These are phyloP conservation scores for Rhodomyrtus tomentosa DNA, from an alignment of 345 rosid species.

Conservation along the genomic window DNA sequence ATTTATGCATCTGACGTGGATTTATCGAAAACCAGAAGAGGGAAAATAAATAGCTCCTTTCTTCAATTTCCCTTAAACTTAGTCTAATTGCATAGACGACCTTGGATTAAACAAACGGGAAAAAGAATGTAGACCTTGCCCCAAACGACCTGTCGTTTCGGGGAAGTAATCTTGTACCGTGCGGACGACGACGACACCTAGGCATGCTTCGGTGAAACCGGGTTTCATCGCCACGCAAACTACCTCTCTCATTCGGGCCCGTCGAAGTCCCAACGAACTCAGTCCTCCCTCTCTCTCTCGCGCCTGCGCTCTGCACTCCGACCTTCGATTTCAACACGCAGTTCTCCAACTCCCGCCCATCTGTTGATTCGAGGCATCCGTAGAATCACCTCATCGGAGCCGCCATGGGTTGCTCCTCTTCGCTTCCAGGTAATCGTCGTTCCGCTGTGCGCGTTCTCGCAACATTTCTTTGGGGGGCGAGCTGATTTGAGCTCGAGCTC, in stretches of 20 bases:
- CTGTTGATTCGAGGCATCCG: neutral
- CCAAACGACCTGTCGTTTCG: neutral
- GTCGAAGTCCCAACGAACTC: neutral
- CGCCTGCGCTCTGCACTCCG: neutral
- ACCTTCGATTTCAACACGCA: neutral
- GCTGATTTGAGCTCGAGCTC: neutral
- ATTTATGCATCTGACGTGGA: too few species aligned
- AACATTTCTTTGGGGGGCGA: neutral
- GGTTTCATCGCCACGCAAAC: neutral
- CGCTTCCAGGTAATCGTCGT: conserved; percentile 55
- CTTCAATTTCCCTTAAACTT: too few species aligned
- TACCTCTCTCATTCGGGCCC: neutral
- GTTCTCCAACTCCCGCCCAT: neutral
- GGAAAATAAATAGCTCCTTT: too few species aligned
- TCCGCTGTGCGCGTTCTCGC: neutral
- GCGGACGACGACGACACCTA: neutral
- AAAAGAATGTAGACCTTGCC: too few species aligned
- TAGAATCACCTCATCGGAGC: neutral
- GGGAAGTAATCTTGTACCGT: neutral
- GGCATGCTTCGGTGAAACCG: neutral
- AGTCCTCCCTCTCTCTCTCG: neutral
- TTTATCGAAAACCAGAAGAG: too few species aligned
- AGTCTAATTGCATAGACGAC: too few species aligned
- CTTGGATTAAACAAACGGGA: too few species aligned
- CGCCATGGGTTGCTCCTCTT: conserved; percentile 82